phyloP scores from a whole-genome alignment of 2,329 filamentous ascomycete genomes.

The Pezizomycotina sp. region DNA sequence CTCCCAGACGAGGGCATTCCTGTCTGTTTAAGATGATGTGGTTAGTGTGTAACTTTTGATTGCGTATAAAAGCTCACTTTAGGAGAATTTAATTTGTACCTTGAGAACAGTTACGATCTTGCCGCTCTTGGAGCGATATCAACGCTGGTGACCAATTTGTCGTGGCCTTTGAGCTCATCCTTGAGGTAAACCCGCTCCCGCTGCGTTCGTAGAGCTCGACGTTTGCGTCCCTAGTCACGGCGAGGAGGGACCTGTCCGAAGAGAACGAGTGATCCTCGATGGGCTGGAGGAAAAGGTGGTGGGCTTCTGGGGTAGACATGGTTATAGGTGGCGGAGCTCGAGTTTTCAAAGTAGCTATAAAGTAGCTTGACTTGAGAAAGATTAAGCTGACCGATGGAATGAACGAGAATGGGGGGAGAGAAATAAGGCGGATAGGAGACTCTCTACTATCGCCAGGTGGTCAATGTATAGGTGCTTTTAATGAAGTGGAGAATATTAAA shows the following conservation, averaged over 20 bases:
- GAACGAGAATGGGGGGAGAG: constrained; percentile 20
- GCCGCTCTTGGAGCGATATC: constrained; percentile 82
- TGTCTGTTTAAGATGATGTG: constrained; percentile 41
- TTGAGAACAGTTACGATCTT: constrained; percentile 97
- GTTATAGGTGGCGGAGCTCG: constrained; percentile 25
- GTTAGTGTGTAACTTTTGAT: constrained; percentile 1
- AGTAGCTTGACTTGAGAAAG: constrained; percentile 3
- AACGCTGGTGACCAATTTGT: constrained; percentile 90
- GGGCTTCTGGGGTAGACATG: constrained; percentile 79
- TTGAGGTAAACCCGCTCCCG: constrained; percentile 65
- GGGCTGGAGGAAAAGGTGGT: constrained; percentile 90
- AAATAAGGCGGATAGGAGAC: constrained; percentile 16
- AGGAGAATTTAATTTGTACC: constrained; percentile 36
- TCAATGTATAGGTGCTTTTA: not conserved
- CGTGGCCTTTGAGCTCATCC: constrained; percentile 88
- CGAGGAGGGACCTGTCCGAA: constrained; percentile 70
- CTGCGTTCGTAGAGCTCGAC: constrained; percentile 71
- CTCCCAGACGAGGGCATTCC: constrained; percentile 97
- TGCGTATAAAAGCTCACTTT: not conserved
- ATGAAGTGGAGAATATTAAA: constrained; percentile 1
- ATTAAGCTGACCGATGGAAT: constrained; percentile 7
- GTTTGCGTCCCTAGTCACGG: constrained; percentile 75
- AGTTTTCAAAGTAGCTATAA: not conserved
- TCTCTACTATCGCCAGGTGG: constrained; percentile 14
- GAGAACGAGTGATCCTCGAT: constrained; percentile 98